Conservation (phyloP, 2,329 filamentous ascomycete genomes). For the Pseudophaeomoniella oleicola region DNA sequence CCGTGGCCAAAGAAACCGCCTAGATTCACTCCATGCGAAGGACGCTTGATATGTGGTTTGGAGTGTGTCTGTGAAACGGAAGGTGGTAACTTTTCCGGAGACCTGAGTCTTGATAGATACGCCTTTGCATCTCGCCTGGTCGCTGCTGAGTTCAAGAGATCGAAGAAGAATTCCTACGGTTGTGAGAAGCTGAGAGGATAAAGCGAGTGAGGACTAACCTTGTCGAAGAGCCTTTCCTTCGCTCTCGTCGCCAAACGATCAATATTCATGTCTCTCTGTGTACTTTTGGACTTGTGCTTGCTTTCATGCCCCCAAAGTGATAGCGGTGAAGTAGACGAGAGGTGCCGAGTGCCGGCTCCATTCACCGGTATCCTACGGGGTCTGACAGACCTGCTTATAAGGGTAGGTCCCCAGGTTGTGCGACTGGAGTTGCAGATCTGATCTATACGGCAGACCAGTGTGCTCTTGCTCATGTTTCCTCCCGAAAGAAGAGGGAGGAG, state of each 20-base stretch:
- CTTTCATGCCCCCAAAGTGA: neutral
- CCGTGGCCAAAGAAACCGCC: constrained; percentile 46
- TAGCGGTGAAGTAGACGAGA: neutral
- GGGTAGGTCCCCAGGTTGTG: constrained; percentile 7
- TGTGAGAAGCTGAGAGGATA: constrained; percentile 1
- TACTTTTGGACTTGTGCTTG: neutral
- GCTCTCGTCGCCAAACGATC: constrained; percentile 23
- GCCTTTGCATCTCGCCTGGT: constrained; percentile 87
- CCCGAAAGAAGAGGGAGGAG: constrained; percentile 6
- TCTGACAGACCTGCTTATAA: constrained; percentile 10
- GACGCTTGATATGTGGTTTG: constrained; percentile 18
- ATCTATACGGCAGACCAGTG: constrained; percentile 10
- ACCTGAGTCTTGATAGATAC: constrained; percentile 75
- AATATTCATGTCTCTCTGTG: too few relatives aligned
- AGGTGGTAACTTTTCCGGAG: constrained; percentile 18
- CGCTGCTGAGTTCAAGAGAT: constrained; percentile 72
- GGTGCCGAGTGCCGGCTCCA: neutral
- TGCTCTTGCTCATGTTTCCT: constrained; percentile 22
- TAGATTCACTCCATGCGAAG: constrained; percentile 40
- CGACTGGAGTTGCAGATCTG: neutral
- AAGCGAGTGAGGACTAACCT: constrained; percentile 13
- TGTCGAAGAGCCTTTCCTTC: constrained; percentile 28
- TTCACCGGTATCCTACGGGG: constrained; percentile 3
- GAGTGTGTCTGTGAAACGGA: constrained; percentile 16
- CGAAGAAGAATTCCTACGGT: constrained; percentile 65